phyloP scores from a whole-genome alignment of 176 grass and related monocot genomes.

The Aegilops longissima region DNA sequence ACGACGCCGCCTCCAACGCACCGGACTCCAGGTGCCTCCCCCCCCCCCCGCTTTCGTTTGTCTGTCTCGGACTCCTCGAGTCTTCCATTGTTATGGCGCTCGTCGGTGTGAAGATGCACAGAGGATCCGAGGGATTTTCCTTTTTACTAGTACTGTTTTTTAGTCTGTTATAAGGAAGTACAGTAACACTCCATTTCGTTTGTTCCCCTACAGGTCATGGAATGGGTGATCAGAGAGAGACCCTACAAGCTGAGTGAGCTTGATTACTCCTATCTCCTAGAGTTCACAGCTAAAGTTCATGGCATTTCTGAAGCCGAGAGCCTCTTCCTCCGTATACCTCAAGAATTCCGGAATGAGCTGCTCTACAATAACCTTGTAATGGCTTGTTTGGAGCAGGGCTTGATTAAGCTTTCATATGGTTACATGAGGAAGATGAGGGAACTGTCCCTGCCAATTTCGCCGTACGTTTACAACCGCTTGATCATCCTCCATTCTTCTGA shows the following conservation, averaged over 20 bases:
- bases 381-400: slow-evolving; percentile 60
- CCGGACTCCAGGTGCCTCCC: slow-evolving; percentile 55
- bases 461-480: slow-evolving; percentile 71
- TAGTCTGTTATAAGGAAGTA: not conserved
- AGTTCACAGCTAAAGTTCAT: slow-evolving; percentile 89
- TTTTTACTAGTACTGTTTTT: too few relatives aligned
- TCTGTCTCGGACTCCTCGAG: not conserved
- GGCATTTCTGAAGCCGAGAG: slow-evolving; percentile 76
- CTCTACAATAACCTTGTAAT: slow-evolving; percentile 95
- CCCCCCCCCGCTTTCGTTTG: not conserved
- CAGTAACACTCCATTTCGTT: not conserved
- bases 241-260: slow-evolving; percentile 90
- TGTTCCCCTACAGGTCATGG: slow-evolving; percentile 61
- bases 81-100: not conserved
- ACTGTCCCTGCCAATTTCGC: slow-evolving; percentile 60
- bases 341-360: slow-evolving; percentile 70
- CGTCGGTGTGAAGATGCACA: not conserved
- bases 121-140: not conserved
- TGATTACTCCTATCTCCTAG: slow-evolving; percentile 87
- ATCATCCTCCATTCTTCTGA: slow-evolving; percentile 88
- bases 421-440: slow-evolving; percentile 99
- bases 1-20: slow-evolving; percentile 47
- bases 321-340: slow-evolving; percentile 75
- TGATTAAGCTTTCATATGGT: slow-evolving; percentile 78
- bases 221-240: slow-evolving; percentile 95